phyloP scores from a whole-genome alignment of 176 grass and related monocot genomes.

The Zea luxurians region DNA sequence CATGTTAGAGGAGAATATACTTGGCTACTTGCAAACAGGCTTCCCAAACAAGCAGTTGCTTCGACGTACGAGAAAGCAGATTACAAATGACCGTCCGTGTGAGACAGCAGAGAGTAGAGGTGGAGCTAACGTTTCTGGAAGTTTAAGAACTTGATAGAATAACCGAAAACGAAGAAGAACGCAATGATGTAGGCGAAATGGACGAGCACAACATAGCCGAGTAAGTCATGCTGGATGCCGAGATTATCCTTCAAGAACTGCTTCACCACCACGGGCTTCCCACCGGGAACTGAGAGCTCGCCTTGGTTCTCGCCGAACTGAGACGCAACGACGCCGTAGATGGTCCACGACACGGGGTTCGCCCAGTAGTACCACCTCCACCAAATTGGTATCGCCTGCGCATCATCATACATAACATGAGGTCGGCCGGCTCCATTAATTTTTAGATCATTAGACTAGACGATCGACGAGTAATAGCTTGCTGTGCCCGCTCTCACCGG shows the following conservation, averaged over 20 bases:
- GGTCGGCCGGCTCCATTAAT: too few relatives aligned
- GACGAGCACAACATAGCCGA: slow-evolving; percentile 56
- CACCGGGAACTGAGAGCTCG: slow-evolving; percentile 44
- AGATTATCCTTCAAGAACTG: slow-evolving; percentile 50
- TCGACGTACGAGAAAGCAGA: neutral
- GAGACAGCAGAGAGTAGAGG: too few relatives aligned
- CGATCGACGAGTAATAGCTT: neutral
- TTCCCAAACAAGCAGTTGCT: neutral
- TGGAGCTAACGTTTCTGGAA: slow-evolving; percentile 72
- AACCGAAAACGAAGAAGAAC: slow-evolving; percentile 76
- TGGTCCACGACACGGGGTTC: slow-evolving; percentile 76
- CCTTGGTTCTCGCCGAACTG: slow-evolving; percentile 52
- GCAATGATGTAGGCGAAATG: slow-evolving; percentile 58
- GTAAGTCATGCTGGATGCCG: slow-evolving; percentile 57
- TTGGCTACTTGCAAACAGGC: too few relatives aligned
- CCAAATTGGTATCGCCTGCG: slow-evolving; percentile 72
- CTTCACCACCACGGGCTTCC: slow-evolving; percentile 24
- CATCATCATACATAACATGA: too few relatives aligned
- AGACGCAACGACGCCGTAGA: slow-evolving; percentile 66
- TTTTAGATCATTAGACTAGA: too few relatives aligned
- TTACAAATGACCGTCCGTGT: neutral
- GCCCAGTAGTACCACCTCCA: slow-evolving; percentile 99
- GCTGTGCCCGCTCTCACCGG: too few relatives aligned
- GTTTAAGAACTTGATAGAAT: slow-evolving; percentile 77
- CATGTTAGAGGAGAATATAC: too few relatives aligned